phyloP scores from a whole-genome alignment of 2,329 filamentous ascomycete genomes.

The Emericellopsis atlantica region DNA sequence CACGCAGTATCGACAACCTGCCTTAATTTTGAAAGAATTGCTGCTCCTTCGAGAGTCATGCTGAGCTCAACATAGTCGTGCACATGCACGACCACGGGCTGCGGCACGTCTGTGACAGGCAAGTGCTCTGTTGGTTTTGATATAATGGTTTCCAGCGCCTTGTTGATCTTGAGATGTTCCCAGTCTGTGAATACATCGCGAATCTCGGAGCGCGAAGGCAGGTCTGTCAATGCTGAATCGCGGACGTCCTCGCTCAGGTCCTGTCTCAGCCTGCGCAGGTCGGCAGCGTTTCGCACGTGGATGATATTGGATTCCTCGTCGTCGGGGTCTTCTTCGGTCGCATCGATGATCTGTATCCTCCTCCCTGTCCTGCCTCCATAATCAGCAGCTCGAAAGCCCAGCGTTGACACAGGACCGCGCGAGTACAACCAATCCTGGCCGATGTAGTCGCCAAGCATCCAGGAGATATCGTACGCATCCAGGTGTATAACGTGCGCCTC shows the following conservation, averaged over 20 bases:
- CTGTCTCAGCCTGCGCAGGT: background rate
- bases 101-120: conserved; percentile 9
- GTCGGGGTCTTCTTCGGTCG: conserved; percentile 19
- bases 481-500: conserved; percentile 56
- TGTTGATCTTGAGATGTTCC: conserved; percentile 49
- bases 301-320: conserved; percentile 18
- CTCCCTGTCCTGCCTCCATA: conserved; percentile 40
- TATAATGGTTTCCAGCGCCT: conserved; percentile 44
- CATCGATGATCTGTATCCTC: conserved; percentile 23
- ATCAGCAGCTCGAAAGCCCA: conserved; percentile 44
- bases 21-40: conserved; percentile 58
- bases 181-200: conserved; percentile 30
- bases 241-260: background rate
- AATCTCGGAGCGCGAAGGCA: conserved; percentile 1
- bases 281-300: conserved; percentile 11
- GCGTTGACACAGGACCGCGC: conserved; percentile 34
- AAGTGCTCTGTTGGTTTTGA: conserved; percentile 4
- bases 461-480: conserved; percentile 56
- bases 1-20: conserved; percentile 60
- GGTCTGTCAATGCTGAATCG: background rate
- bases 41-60: conserved; percentile 53
- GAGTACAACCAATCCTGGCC: conserved; percentile 43
- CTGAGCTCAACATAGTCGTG: conserved; percentile 72
- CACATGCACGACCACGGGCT: conserved; percentile 59
- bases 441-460: conserved; percentile 57